Evolutionary conservation across 2,329 filamentous ascomycete species (phyloP), one percentile per base, ranked within the genome.

Genomic region (Monilinia fructicola): DNA sequence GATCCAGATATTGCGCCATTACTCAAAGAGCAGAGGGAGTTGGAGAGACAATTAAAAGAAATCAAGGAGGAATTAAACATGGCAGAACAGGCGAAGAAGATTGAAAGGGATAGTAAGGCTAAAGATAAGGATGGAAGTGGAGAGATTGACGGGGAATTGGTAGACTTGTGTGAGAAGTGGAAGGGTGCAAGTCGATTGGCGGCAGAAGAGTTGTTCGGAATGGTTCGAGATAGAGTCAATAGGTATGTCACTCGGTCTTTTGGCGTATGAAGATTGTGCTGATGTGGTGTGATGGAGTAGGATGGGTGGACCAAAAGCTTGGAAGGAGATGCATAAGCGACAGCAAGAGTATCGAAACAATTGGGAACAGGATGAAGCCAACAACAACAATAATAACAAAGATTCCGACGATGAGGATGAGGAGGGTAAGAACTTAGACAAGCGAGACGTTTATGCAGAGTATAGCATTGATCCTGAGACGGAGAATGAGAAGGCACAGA

Each of bases 141-240:
- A 0, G 85, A 90, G 65, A 72, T 74, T 64, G 84, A 87, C 74
- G 79, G 78, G 1, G 85, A 90, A 67, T 78, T 92, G 31, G 77
- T 83, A 53, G 77, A 74, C 0, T 73, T 91, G 70, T 82, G 85
- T 53, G 75, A 74, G 3, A 88, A 84, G 74, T 92, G 90, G 90
- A 84, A 81, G 56, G 76, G 74, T 0, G 84, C 86, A 23, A 85
- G 84, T 67, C 82, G 87, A 69, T 78, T 81, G 60, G 88, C 87
- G 9, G 89, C 89, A 1, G 89, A 92, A 71, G 87, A 90, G 72
- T 78, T 91, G 14, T 91, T 89, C 75, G 81, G 78, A 31, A 78
- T 80, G 26, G 85, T 88, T 28, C 82, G 83, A 69, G 86, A 88
- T 74, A 78, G 85, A 64, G 81, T 90, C 46, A 80, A 85, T 72